Conservation (phyloP, 116 monocot species). For the Thalassia testudinum region DNA sequence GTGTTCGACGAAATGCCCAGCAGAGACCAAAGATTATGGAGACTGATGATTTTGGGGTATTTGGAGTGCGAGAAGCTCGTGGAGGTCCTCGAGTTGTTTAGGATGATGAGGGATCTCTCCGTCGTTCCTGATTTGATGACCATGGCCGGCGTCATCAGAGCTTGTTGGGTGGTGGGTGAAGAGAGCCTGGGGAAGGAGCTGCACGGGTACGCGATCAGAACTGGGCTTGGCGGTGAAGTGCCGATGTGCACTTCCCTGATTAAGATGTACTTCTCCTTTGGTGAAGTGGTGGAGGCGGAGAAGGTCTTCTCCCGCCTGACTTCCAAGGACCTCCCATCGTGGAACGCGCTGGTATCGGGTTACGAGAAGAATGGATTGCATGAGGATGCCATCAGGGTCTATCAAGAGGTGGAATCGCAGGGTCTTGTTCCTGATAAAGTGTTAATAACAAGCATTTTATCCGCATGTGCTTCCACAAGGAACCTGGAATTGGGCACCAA, state of each 20-base stretch:
- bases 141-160: slow-evolving; percentile 48
- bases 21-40: slow-evolving; percentile 41
- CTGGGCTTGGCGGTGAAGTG: slow-evolving; percentile 11
- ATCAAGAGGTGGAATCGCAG: slow-evolving; percentile 26
- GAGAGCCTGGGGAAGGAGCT: slow-evolving; percentile 22
- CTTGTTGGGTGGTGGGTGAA: slow-evolving; percentile 18
- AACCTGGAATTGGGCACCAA: slow-evolving; percentile 33
- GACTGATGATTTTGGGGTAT: too few relatives aligned
- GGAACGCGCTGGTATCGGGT: slow-evolving; percentile 79
- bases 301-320: slow-evolving; percentile 29
- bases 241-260: too few relatives aligned
- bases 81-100: slow-evolving; percentile 39
- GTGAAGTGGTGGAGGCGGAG: slow-evolving; percentile 18
- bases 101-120: slow-evolving; percentile 26
- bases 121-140: slow-evolving; percentile 62
- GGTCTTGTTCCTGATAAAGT: slow-evolving; percentile 39
- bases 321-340: slow-evolving; percentile 47
- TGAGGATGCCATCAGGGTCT: slow-evolving; percentile 37
- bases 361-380: slow-evolving; percentile 46
- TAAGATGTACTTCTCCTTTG: too few relatives aligned
- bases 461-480: slow-evolving; percentile 50
- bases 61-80: slow-evolving; percentile 38
- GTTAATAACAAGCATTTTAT: slow-evolving; percentile 48
- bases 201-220: slow-evolving; percentile 30
- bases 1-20: slow-evolving; percentile 48